Conservation (phyloP, 108 stramenopile genomes). For the Conticribra weissflogii region DNA sequence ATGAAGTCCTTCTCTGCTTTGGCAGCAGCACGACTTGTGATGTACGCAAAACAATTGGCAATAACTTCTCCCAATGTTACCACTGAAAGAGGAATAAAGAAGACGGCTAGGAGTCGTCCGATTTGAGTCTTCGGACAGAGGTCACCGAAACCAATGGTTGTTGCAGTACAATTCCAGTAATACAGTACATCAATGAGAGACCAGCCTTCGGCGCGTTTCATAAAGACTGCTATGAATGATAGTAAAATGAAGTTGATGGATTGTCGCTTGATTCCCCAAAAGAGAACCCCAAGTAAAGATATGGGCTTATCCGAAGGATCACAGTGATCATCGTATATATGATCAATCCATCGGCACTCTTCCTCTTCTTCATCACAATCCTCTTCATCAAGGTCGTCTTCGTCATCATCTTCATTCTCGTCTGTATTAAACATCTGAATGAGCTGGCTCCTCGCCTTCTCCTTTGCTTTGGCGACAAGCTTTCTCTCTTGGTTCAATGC, state of each 20-base stretch:
- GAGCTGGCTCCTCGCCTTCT: constrained; percentile 7
- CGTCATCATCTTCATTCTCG: constrained; percentile 4
- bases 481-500: constrained; percentile 22
- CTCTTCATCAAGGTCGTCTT: constrained; percentile 6
- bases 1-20: constrained; percentile 38
- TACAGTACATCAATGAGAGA: constrained; percentile 11
- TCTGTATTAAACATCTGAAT: constrained; percentile 10
- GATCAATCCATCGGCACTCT: constrained; percentile 7
- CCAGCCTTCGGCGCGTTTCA: constrained; percentile 12
- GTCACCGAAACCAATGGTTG: constrained; percentile 74
- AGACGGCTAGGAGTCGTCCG: constrained; percentile 37
- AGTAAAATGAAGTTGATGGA: constrained; percentile 9
- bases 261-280: constrained; percentile 1
- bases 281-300: constrained; percentile 5
- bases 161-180: constrained; percentile 28
- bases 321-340: constrained; percentile 2
- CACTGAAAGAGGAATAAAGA: constrained; percentile 60
- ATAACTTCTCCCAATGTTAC: constrained; percentile 56
- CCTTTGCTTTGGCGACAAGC: constrained; percentile 2
- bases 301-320: background rate
- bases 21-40: constrained; percentile 30
- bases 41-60: constrained; percentile 37
- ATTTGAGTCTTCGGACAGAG: constrained; percentile 37
- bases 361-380: constrained; percentile 9
- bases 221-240: constrained; percentile 4